phyloP scores from a whole-genome alignment of 371 early-diverging fungal genomes.

The Chytridiales sp. region DNA sequence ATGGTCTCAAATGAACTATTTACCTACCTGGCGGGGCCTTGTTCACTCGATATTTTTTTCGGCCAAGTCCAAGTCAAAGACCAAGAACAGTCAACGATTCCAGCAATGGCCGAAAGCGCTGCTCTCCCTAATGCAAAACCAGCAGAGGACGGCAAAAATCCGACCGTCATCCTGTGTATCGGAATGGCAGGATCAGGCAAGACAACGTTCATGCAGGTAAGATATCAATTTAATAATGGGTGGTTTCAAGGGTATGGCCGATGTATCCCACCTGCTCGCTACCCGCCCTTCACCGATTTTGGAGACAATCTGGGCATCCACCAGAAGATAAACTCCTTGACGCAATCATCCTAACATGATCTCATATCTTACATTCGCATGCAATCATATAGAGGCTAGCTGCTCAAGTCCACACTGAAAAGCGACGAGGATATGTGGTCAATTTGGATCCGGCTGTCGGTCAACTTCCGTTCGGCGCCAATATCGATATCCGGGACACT shows the following conservation, averaged over 20 bases:
- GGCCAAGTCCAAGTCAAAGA: too few relatives aligned
- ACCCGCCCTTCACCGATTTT: background rate
- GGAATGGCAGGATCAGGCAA: conserved; percentile 99
- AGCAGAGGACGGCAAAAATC: too few relatives aligned
- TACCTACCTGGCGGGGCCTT: too few relatives aligned
- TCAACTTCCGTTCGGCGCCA: conserved; percentile 89
- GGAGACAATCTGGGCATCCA: background rate
- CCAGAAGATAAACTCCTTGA: background rate
- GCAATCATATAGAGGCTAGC: conserved; percentile 68
- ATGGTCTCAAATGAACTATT: too few relatives aligned
- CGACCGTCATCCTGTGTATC: conserved; percentile 83
- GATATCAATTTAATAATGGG: background rate
- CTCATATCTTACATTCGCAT: background rate
- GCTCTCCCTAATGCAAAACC: too few relatives aligned
- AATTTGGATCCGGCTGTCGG: conserved; percentile 99
- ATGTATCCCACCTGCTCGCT: background rate
- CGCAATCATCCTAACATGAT: background rate
- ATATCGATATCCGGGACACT: conserved; percentile 98
- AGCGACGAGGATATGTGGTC: conserved; percentile 82
- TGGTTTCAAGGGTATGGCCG: background rate
- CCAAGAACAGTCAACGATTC: too few relatives aligned
- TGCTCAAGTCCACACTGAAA: conserved; percentile 75
- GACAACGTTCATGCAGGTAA: conserved; percentile 96
- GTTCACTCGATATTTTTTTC: too few relatives aligned
- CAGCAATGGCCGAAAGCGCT: too few relatives aligned